These are phyloP conservation scores for Uromyces viciae-fabae DNA, from an alignment of 1,284 basidiomycete genomes.

Conservation along the genomic window DNA sequence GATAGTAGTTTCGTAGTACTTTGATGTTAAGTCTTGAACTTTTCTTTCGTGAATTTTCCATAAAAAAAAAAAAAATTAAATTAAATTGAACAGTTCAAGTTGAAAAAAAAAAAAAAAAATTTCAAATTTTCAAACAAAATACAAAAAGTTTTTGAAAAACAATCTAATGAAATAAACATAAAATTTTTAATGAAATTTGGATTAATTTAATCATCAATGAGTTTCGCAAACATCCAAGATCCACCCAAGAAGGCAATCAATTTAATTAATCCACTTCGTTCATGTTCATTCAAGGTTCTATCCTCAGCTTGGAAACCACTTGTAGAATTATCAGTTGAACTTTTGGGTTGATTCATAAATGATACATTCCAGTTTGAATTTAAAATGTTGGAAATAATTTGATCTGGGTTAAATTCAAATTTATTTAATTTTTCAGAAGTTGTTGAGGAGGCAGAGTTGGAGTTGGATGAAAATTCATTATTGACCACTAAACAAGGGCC, in stretches of 20 bases:
- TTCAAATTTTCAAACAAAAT: too few relatives aligned
- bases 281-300: slow-evolving; percentile 23
- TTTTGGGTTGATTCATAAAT: too few relatives aligned
- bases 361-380: not conserved
- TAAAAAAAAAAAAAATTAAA: too few relatives aligned
- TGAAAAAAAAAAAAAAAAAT: too few relatives aligned
- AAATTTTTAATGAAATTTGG: too few relatives aligned
- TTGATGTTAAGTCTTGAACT: not conserved
- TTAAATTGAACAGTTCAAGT: too few relatives aligned
- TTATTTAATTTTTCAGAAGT: not conserved
- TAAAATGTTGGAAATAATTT: not conserved
- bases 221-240: slow-evolving; percentile 24
- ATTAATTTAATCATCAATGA: slow-evolving; percentile 5
- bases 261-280: slow-evolving; percentile 20
- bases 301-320: slow-evolving; percentile 30
- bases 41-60: too few relatives aligned
- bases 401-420: not conserved
- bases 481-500: slow-evolving; percentile 17
- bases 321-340: not conserved
- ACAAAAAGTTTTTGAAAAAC: too few relatives aligned
- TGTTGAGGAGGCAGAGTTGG: not conserved
- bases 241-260: slow-evolving; percentile 10
- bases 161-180: too few relatives aligned
- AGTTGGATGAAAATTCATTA: not conserved
- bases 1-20: slow-evolving; percentile 9